Evolutionary conservation across 805 yeast genomes (phyloP).

Genomic region (Komagataella kurtzmanii): DNA sequence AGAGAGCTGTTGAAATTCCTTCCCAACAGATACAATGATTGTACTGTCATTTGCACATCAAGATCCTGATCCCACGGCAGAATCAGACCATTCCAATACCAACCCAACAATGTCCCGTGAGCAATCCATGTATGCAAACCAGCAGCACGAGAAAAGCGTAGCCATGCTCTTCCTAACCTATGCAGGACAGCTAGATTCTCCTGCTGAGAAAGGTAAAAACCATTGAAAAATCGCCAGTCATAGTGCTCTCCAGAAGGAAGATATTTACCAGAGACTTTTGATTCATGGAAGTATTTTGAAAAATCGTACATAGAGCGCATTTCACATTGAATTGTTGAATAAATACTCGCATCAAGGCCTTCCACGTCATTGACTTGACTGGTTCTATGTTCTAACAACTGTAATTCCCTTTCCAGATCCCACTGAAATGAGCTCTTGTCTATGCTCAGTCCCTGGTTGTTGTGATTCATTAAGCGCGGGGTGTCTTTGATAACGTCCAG

Average conservation of each 20-base stretch:
- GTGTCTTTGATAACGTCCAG: not conserved
- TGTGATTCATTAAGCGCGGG: not conserved
- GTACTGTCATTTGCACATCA: conserved; percentile 50
- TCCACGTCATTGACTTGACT: conserved; percentile 4
- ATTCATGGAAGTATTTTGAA: conserved; percentile 23
- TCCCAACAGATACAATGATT: conserved; percentile 30
- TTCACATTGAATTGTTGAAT: not conserved
- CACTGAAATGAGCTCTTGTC: not conserved
- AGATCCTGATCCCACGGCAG: conserved; percentile 61
- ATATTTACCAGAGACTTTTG: conserved; percentile 16
- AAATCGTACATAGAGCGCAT: conserved; percentile 2
- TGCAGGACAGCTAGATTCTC: conserved; percentile 27
- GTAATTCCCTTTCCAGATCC: not conserved
- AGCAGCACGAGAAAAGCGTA: conserved; percentile 29
- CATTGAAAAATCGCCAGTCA: conserved; percentile 38
- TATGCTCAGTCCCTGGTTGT: not conserved
- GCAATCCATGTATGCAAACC: conserved; percentile 48
- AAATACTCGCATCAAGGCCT: conserved; percentile 3
- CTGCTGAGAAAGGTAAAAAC: conserved; percentile 24
- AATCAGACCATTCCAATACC: conserved; percentile 49
- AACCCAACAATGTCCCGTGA: conserved; percentile 51
- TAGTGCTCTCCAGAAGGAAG: conserved; percentile 35
- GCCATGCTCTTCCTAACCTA: conserved; percentile 36
- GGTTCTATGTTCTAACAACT: not conserved
- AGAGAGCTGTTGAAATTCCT: conserved; percentile 34